phyloP scores from a whole-genome alignment of 2,329 filamentous ascomycete species.

The Cladophialophora psammophila region DNA sequence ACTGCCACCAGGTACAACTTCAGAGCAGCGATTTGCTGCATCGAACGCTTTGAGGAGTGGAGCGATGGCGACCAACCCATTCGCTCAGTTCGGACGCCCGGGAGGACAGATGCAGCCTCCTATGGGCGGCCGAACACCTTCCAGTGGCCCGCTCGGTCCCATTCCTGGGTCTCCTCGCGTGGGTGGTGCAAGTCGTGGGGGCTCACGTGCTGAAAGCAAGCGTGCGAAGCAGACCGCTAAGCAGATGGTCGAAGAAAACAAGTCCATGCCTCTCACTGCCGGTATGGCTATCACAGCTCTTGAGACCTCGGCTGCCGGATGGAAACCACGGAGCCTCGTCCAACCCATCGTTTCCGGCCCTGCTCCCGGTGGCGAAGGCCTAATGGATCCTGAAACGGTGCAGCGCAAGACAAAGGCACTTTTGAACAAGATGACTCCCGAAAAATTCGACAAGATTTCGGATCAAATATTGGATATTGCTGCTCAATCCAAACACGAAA shows the following conservation, averaged over 20 bases:
- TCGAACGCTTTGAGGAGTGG: conserved; percentile 57
- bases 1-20: conserved; percentile 78
- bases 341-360: conserved; percentile 53
- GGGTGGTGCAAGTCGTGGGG: conserved; percentile 68
- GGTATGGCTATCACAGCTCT: conserved; percentile 84
- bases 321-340: conserved; percentile 82
- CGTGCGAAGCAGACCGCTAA: conserved; percentile 59
- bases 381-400: conserved; percentile 89
- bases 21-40: conserved; percentile 76
- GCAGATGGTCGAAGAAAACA: conserved; percentile 74
- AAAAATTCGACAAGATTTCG: conserved; percentile 96
- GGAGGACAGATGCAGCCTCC: conserved; percentile 62
- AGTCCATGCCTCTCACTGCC: conserved; percentile 90
- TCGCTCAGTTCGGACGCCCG: conserved; percentile 67
- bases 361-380: conserved; percentile 59
- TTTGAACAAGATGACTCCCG: conserved; percentile 99
- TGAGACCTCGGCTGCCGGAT: conserved; percentile 74
- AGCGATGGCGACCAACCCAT: conserved; percentile 58
- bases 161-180: conserved; percentile 76
- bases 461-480: conserved; percentile 93
- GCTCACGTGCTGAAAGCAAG: conserved; percentile 55
- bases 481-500: conserved; percentile 92
- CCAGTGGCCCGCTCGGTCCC: conserved; percentile 59
- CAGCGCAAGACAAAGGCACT: conserved; percentile 99
- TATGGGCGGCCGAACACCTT: conserved; percentile 68